Conservation (phyloP, 169 alveolate species). For the Plasmodium coatneyi region DNA sequence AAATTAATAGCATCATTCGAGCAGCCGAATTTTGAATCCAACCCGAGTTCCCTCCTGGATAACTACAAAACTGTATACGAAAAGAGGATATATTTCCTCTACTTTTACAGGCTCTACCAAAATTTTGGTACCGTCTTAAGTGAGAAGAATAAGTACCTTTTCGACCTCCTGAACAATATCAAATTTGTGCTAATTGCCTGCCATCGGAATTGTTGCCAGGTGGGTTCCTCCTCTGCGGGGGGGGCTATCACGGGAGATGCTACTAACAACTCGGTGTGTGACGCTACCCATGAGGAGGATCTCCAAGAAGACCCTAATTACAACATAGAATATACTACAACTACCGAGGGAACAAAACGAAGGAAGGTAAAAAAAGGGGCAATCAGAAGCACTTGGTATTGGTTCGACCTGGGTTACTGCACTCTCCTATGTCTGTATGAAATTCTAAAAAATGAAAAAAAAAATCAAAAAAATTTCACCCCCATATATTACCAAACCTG, state of each 20-base stretch:
- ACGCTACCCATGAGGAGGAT: not conserved
- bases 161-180: slow-evolving; percentile 53
- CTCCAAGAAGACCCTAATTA: not conserved
- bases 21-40: slow-evolving; percentile 13
- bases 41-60: not conserved
- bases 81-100: slow-evolving; percentile 46
- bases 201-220: slow-evolving; percentile 7
- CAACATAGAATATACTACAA: not conserved
- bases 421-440: slow-evolving; percentile 57
- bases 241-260: not conserved
- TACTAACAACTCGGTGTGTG: not conserved
- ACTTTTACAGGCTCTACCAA: slow-evolving; percentile 38
- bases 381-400: slow-evolving; percentile 44
- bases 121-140: slow-evolving; percentile 42
- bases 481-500: slow-evolving; percentile 52
- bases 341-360: not conserved
- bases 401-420: slow-evolving; percentile 71
- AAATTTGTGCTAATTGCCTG: slow-evolving; percentile 15
- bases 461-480: slow-evolving; percentile 46
- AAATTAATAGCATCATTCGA: slow-evolving; percentile 29
- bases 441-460: slow-evolving; percentile 69
- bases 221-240: not conserved
- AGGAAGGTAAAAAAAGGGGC: not conserved
- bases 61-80: slow-evolving; percentile 28
- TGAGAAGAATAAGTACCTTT: slow-evolving; percentile 26